Evolutionary conservation across 2,329 filamentous ascomycete genomes (phyloP), one percentile per base, ranked within the genome.

Genomic region (Aspergillus sp.): DNA sequence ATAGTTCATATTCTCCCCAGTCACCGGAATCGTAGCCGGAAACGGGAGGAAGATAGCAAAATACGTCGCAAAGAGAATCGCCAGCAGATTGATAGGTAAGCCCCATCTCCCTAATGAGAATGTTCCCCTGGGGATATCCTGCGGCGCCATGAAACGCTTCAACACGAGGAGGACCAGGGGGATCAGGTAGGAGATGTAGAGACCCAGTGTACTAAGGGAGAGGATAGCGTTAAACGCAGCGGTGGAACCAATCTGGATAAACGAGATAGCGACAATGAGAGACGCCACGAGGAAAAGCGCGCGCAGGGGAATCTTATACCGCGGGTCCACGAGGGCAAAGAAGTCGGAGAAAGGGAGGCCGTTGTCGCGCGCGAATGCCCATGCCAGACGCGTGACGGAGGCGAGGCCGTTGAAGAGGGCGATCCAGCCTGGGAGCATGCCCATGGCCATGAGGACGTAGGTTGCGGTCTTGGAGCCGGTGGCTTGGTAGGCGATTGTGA

Each of bases 161-260:
- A 56, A 26, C n/a, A 66, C 51, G 15, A 78, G 53, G 2, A 63
- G 74, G 15, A 69, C 62, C 44, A 80, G 75, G 5, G 61, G 63
- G n/a, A 82, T 74, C 43, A 83, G 74, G 64, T 83, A 83, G 22
- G 78, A 81, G 42, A 76, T 74, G 38, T 82, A 77, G 18, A 83
- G 71, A 2, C 77, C 77, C 34, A 75, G 75, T 44, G 80, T 72
- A 11, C 76, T 76, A 12, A 84, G 71, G 6, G 80, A 81, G 15
- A 80, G 73, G 60, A 83, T 78, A 54, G 77, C 80, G 65, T 82
- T 80, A 67, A 83, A 81, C 4, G 80, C 81, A 4, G 75, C 72
- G 5, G 72, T 68, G 22, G 75, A 80, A 22, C 77, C 80, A 49
- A 82, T 76, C 66, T 79, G 80, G 69, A 82, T 81, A 39, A 81